Conservation (phyloP, 495 filamentous ascomycete species). For the Hypoxylon rickii region DNA sequence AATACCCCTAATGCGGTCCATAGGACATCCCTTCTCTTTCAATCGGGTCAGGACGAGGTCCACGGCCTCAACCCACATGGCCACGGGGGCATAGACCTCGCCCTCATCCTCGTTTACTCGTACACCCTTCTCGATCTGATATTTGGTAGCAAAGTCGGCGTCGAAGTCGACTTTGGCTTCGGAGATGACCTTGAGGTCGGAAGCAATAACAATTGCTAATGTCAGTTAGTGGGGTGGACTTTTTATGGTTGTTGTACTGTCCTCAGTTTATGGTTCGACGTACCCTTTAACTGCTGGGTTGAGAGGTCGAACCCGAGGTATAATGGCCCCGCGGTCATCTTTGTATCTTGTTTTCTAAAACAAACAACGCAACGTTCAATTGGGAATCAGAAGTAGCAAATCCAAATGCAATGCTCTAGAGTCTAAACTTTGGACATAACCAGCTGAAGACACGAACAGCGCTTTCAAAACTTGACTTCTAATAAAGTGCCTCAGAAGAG, state of each 20-base stretch:
- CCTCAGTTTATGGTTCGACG: no score
- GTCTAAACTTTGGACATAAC: neutral
- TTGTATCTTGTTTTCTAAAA: slow-evolving; percentile 28
- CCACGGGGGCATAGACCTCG: slow-evolving; percentile 90
- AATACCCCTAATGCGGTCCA: slow-evolving; percentile 76
- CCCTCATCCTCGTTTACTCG: slow-evolving; percentile 75
- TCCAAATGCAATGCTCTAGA: neutral
- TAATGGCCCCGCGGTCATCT: slow-evolving; percentile 61
- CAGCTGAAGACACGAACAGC: neutral
- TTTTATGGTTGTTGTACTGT: neutral
- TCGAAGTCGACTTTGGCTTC: slow-evolving; percentile 79
- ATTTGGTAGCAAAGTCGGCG: slow-evolving; percentile 72
- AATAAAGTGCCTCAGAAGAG: slow-evolving; percentile 18
- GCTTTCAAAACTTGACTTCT: neutral
- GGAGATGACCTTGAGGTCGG: slow-evolving; percentile 73
- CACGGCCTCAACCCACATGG: slow-evolving; percentile 91
- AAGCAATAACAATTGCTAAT: slow-evolving; percentile 75
- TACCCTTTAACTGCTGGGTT: slow-evolving; percentile 92
- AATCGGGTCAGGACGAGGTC: slow-evolving; percentile 80
- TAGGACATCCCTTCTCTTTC: slow-evolving; percentile 73
- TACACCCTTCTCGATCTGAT: slow-evolving; percentile 87
- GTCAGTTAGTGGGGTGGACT: neutral
- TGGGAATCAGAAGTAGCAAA: neutral
- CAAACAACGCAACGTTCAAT: slow-evolving; percentile 6
- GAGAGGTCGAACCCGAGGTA: slow-evolving; percentile 96